phyloP scores from a whole-genome alignment of 2,329 filamentous ascomycete species.

The Aspergillus clavatus region DNA sequence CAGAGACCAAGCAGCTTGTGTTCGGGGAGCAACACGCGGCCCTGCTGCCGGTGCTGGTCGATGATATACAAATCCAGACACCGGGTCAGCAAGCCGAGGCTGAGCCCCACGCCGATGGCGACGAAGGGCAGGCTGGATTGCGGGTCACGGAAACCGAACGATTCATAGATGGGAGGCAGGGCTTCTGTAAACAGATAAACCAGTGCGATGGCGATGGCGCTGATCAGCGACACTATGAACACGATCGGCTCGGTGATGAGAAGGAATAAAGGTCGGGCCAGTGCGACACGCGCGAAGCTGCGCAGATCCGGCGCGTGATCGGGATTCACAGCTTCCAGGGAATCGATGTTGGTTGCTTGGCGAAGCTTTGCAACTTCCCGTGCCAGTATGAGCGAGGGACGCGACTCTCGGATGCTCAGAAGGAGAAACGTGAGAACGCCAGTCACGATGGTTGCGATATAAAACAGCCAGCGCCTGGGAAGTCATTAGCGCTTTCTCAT shows the following conservation, averaged over 20 bases:
- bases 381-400: constrained; percentile 42
- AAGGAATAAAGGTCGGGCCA: constrained; percentile 40
- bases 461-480: constrained; percentile 44
- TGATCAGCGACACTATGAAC: constrained; percentile 41
- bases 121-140: constrained; percentile 38
- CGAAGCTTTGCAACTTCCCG: constrained; percentile 29
- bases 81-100: constrained; percentile 39
- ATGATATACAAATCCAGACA: constrained; percentile 38
- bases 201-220: constrained; percentile 42
- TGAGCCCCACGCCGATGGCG: constrained; percentile 35
- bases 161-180: constrained; percentile 37
- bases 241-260: constrained; percentile 48
- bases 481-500: not conserved
- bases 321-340: constrained; percentile 33
- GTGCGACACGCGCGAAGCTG: constrained; percentile 36
- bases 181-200: constrained; percentile 49
- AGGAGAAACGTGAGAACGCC: constrained; percentile 32
- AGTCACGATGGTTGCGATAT: constrained; percentile 39
- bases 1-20: constrained; percentile 47
- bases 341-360: constrained; percentile 21
- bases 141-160: constrained; percentile 27
- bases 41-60: constrained; percentile 18
- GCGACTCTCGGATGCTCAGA: constrained; percentile 40
- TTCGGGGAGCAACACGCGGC: constrained; percentile 34
- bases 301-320: constrained; percentile 36